These are phyloP conservation scores for Ophiostoma australiae DNA, from an alignment of 2,329 filamentous ascomycete species.

Conservation along the genomic window DNA sequence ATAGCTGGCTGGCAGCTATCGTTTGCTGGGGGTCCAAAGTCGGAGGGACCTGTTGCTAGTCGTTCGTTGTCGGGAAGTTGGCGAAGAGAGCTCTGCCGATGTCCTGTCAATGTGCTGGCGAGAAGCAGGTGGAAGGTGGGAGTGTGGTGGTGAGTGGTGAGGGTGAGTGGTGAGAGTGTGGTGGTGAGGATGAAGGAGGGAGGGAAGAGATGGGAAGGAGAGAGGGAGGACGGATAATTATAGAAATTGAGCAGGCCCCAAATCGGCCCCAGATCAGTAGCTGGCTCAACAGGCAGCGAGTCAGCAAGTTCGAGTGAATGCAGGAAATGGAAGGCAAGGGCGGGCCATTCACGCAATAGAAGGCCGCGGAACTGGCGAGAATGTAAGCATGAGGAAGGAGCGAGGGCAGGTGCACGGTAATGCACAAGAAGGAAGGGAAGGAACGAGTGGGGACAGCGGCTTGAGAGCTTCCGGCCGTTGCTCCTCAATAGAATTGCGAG, in stretches of 20 bases:
- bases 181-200: background rate
- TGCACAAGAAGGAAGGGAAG: background rate
- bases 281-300: background rate
- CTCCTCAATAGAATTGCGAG: background rate
- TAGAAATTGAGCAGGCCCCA: background rate
- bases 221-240: background rate
- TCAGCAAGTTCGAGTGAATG: background rate
- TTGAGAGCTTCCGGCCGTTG: background rate
- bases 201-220: background rate
- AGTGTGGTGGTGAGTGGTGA: too few species aligned
- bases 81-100: too few species aligned
- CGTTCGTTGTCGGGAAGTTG: too few species aligned
- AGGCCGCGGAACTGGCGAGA: background rate
- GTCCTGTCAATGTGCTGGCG: too few species aligned
- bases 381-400: background rate
- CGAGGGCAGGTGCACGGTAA: background rate
- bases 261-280: background rate
- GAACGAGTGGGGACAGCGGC: background rate
- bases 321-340: background rate
- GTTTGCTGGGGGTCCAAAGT: background rate
- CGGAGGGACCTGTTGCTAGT: background rate
- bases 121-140: too few species aligned
- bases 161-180: background rate
- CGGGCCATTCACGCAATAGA: background rate
- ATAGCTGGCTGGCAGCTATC: background rate